phyloP scores from a whole-genome alignment of 2,329 filamentous ascomycete genomes.

The Verticillium nonalfalfae region DNA sequence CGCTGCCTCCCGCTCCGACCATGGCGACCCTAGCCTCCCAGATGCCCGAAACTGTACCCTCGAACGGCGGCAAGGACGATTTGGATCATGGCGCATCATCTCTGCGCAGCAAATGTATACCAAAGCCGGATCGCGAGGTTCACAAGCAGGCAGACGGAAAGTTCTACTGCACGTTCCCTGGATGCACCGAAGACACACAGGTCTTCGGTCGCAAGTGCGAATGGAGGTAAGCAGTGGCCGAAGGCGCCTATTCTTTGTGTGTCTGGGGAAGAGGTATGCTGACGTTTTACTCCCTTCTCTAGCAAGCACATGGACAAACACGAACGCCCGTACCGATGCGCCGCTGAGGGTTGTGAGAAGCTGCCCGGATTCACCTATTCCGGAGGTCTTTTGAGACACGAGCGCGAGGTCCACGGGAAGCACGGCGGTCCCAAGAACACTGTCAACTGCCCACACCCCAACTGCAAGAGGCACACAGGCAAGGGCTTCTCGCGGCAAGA shows the following conservation, averaged over 20 bases:
- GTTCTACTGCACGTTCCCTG: slow-evolving; percentile 65
- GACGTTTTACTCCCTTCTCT: slow-evolving; percentile 9
- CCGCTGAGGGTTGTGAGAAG: slow-evolving; percentile 78
- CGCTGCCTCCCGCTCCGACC: slow-evolving; percentile 22
- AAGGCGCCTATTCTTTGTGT: neutral
- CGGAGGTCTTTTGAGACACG: slow-evolving; percentile 80
- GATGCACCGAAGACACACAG: slow-evolving; percentile 59
- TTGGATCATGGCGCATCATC: slow-evolving; percentile 10
- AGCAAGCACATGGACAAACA: slow-evolving; percentile 99
- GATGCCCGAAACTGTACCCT: slow-evolving; percentile 23
- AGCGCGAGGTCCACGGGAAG: slow-evolving; percentile 89
- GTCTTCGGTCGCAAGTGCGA: slow-evolving; percentile 81
- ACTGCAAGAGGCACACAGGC: slow-evolving; percentile 84
- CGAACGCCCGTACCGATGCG: slow-evolving; percentile 85
- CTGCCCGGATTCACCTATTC: slow-evolving; percentile 93
- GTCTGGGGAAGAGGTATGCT: slow-evolving; percentile 9
- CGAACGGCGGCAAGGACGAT: slow-evolving; percentile 12
- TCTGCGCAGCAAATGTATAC: slow-evolving; percentile 43
- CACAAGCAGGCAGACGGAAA: slow-evolving; percentile 65
- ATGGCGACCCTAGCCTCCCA: slow-evolving; percentile 22
- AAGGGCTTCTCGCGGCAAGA: slow-evolving; percentile 90
- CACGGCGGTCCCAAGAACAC: slow-evolving; percentile 84
- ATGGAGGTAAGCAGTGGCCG: slow-evolving; percentile 69
- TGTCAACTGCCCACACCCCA: slow-evolving; percentile 76
- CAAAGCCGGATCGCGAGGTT: slow-evolving; percentile 52